Percentiles rank a stretch among this genome's conserved stretches.
Evolutionary conservation across 2,329 filamentous ascomycete species (phyloP).

Genomic region (Epichloe coenophiala): DNA sequence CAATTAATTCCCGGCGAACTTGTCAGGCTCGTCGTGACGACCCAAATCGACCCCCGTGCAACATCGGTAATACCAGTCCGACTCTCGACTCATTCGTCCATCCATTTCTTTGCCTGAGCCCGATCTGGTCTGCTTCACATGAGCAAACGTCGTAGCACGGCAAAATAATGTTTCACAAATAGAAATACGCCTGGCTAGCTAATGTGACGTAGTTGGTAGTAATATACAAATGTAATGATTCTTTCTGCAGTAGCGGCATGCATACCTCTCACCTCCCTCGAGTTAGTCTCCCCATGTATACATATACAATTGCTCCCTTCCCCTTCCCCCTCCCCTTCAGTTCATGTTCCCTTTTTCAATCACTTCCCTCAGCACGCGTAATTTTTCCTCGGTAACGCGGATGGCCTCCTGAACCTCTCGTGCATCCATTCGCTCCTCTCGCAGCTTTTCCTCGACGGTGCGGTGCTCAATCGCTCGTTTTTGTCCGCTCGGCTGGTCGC

Average conservation of each 20-base stretch:
- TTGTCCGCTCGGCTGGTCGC: constrained; percentile 21
- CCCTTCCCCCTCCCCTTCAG: background rate
- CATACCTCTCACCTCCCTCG: background rate
- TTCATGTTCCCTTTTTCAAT: constrained; percentile 34
- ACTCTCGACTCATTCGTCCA: no score
- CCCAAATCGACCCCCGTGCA: no score
- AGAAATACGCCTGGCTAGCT: background rate
- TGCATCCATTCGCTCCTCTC: constrained; percentile 51
- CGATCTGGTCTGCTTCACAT: no score
- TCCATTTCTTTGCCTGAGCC: no score
- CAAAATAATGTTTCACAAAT: background rate
- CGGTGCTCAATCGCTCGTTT: constrained; percentile 39
- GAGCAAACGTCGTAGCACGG: no score
- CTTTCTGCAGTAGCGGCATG: background rate
- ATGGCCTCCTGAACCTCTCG: constrained; percentile 70
- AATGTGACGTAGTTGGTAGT: background rate
- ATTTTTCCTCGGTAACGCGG: constrained; percentile 70
- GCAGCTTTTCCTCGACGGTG: constrained; percentile 45
- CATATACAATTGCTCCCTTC: background rate
- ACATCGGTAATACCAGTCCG: no score
- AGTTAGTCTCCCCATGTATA: background rate
- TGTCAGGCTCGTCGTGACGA: no score
- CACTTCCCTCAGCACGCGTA: constrained; percentile 63
- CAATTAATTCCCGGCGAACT: no score
- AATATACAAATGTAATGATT: constrained; percentile 2